phyloP scores from a whole-genome alignment of 208 protist genomes.

The Trypanosoma vivax region DNA sequence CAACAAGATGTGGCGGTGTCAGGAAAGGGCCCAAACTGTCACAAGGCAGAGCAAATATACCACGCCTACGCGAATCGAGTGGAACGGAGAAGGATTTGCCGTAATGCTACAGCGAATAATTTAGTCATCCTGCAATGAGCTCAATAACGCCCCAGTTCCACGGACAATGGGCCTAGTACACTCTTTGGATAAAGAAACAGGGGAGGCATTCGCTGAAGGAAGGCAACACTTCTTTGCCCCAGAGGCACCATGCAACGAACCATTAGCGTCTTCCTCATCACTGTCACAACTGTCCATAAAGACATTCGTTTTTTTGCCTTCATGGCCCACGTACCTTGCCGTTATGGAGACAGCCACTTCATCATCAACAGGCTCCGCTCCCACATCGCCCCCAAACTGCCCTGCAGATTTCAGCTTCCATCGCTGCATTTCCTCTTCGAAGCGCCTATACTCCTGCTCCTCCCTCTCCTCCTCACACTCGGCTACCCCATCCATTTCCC shows the following conservation, averaged over 20 bases:
- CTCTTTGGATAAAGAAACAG: background rate
- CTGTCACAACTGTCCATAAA: slow-evolving; percentile 15
- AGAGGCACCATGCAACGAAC: background rate
- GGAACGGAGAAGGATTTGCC: no score
- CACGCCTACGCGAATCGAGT: no score
- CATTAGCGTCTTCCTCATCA: background rate
- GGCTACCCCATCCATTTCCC: background rate
- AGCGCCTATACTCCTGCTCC: slow-evolving; percentile 24
- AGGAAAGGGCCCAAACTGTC: no score
- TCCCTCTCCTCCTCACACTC: slow-evolving; percentile 2
- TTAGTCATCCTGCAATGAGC: no score
- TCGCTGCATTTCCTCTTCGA: slow-evolving; percentile 20
- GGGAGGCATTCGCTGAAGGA: background rate
- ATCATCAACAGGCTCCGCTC: background rate
- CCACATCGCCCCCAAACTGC: no score
- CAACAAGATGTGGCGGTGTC: no score
- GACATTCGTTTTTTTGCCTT: slow-evolving; percentile 8
- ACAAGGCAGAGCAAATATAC: no score
- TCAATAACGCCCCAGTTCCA: no score
- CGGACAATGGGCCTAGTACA: no score
- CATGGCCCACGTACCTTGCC: slow-evolving; percentile 3
- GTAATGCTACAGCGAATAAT: no score
- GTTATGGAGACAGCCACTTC: slow-evolving; percentile 16
- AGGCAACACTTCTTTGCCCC: background rate
- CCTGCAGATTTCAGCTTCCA: no score